These are phyloP conservation scores for Huntiella abstrusa DNA, from an alignment of 2,329 filamentous ascomycete species.

Conservation along the genomic window DNA sequence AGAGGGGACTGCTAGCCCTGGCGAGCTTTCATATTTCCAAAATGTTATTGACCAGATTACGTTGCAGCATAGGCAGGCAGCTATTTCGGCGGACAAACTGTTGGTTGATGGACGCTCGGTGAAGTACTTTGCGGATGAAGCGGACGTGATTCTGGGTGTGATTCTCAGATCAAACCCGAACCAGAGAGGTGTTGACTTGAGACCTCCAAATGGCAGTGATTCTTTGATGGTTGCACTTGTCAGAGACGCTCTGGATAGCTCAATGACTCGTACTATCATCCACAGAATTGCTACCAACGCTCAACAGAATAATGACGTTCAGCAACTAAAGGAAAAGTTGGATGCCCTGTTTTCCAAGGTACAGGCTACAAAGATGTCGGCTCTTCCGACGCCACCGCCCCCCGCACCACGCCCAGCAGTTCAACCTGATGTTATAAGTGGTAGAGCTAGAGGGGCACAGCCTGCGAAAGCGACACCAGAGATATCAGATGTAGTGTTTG, in stretches of 20 bases:
- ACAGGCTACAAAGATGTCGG: constrained; percentile 13
- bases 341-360: constrained; percentile 24
- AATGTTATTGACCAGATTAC: constrained; percentile 66
- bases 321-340: constrained; percentile 33
- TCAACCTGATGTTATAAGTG: neutral
- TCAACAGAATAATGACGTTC: constrained; percentile 32
- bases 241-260: constrained; percentile 36
- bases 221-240: constrained; percentile 37
- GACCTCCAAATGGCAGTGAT: constrained; percentile 34
- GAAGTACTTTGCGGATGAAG: constrained; percentile 40
- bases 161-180: constrained; percentile 38
- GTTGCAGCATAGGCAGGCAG: constrained; percentile 33
- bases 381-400: constrained; percentile 11
- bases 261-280: constrained; percentile 29
- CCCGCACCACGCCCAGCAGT: neutral
- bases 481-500: constrained; percentile 47
- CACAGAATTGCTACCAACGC: constrained; percentile 33
- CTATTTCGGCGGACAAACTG: constrained; percentile 34
- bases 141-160: constrained; percentile 37
- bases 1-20: constrained; percentile 49
- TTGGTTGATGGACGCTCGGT: constrained; percentile 36
- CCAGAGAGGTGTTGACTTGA: constrained; percentile 33
- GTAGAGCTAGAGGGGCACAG: constrained; percentile 18
- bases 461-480: constrained; percentile 23
- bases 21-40: constrained; percentile 60